Conservation (phyloP, 441 rosid species). For the Biscutella laevigata region DNA sequence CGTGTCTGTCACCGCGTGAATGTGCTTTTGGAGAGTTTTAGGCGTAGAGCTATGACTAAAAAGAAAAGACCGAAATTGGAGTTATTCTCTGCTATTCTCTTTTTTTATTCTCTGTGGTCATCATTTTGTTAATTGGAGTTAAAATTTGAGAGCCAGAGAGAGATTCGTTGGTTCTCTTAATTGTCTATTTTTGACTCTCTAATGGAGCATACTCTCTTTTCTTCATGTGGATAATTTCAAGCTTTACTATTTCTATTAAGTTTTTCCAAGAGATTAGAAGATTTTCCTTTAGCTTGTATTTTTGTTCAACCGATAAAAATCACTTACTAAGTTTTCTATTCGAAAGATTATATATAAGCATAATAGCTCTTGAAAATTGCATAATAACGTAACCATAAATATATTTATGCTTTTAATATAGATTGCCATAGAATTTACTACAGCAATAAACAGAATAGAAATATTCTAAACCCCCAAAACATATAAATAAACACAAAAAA, state of each 20-base stretch:
- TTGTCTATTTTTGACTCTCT: not conserved
- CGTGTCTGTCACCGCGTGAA: constrained; percentile 26
- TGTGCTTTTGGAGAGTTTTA: constrained; percentile 20
- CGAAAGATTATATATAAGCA: too few relatives aligned
- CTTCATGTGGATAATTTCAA: too few relatives aligned
- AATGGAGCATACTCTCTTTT: too few relatives aligned
- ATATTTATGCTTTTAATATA: not conserved
- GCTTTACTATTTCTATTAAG: too few relatives aligned
- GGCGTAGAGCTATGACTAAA: constrained; percentile 9
- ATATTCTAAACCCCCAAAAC: not conserved
- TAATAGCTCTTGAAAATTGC: too few relatives aligned
- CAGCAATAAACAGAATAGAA: constrained; percentile 14
- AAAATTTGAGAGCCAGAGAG: constrained; percentile 2
- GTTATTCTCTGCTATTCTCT: not conserved
- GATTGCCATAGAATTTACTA: constrained; percentile 8
- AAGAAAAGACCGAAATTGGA: not conserved
- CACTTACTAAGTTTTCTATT: too few relatives aligned
- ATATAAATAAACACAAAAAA: constrained; percentile 7
- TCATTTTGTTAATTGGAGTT: constrained; percentile 19
- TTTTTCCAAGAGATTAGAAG: too few relatives aligned
- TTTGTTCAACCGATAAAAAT: too few relatives aligned
- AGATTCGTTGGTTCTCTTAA: constrained; percentile 1
- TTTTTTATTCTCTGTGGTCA: not conserved
- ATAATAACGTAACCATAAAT: not conserved
- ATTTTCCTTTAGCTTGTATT: too few relatives aligned